phyloP scores from a whole-genome alignment of 306 rosid species.

The Dalbergia oliveri region DNA sequence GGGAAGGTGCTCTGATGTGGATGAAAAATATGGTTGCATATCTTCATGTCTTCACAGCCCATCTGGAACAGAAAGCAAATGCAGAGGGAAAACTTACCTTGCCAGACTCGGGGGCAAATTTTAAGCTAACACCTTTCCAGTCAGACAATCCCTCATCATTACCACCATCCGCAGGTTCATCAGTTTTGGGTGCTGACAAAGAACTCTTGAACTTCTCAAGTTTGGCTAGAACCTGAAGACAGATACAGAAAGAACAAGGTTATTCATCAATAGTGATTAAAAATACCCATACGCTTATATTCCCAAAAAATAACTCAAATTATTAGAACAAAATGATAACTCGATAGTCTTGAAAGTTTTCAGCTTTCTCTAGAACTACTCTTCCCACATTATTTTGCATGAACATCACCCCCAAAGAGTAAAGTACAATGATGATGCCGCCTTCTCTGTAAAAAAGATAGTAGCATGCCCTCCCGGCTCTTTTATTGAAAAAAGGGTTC shows the following conservation, averaged over 20 bases:
- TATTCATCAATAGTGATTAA: constrained; percentile 28
- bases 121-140: constrained; percentile 68
- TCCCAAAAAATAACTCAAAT: not conserved
- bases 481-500: too few relatives aligned
- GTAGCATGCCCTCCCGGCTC: not conserved
- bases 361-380: constrained; percentile 21
- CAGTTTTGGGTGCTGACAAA: constrained; percentile 45
- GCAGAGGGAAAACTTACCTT: constrained; percentile 65
- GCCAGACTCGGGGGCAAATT: constrained; percentile 67
- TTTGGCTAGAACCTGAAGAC: constrained; percentile 76
- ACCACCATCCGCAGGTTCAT: constrained; percentile 57
- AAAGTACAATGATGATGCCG: not conserved
- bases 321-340: too few relatives aligned
- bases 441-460: not conserved
- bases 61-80: constrained; percentile 2
- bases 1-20: not conserved
- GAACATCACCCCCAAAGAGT: constrained; percentile 27
- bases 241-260: constrained; percentile 5
- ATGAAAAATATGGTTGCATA: constrained; percentile 24
- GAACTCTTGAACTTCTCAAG: constrained; percentile 73
- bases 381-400: not conserved
- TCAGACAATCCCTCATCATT: constrained; percentile 65
- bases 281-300: not conserved
- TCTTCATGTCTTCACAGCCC: constrained; percentile 1
- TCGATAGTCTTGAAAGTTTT: constrained; percentile 21